Evolutionary conservation across 2,329 filamentous ascomycete species (phyloP), one percentile per base, ranked within the genome.

Genomic region (Lasiodiplodia gonubiensis): DNA sequence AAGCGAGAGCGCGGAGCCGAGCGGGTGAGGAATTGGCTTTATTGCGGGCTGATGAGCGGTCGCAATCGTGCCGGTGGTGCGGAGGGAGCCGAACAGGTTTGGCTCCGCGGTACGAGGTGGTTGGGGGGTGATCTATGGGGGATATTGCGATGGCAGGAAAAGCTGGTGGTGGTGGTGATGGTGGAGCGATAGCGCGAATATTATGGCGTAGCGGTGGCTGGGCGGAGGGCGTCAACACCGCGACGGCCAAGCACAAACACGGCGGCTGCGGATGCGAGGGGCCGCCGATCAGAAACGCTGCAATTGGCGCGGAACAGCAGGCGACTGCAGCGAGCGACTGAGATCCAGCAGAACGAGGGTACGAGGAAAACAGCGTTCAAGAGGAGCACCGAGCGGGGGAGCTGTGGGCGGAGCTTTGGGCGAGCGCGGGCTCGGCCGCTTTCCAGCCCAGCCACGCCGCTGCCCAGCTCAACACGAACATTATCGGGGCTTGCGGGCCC

Each of bases 1-100:
- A 69, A 68, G 67, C 65, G 57, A 70, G 68, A 69, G 70, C 67
- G 18, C 21, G 68, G 69, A 66, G 67, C 67, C 67, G 64, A 46
- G 61, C 48, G 71, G 70, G 72, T 14, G 49, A 46, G 48, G 53
- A 66, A 46, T 48, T 51, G 53, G 51, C 53, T 66, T 66, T 66
- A 66, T 63, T 63, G 46, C 59, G 59, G n/a, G 14, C 25, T n/a
- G 57, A 11, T 33, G 37, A 27, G 39, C 39, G 57, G 39, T 12
- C 57, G 57, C 57, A 49, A 30, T 63, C 10, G 59, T 30, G 6
- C n/a, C 42, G 59, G 12, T 16, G 59, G 57, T 33, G 57, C 57
- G 57, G 25, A 23, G 23, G 57, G 18, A 46, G 57, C 57, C n/a
- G 59, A 51, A 51, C 59, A 63, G 35, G 25, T 39, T n/a, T 51